Percentiles rank a stretch among this genome's conserved stretches.
Evolutionary conservation across 768 basidiomycete species (phyloP).

Genomic region (Candolleomyces aberdarensis): DNA sequence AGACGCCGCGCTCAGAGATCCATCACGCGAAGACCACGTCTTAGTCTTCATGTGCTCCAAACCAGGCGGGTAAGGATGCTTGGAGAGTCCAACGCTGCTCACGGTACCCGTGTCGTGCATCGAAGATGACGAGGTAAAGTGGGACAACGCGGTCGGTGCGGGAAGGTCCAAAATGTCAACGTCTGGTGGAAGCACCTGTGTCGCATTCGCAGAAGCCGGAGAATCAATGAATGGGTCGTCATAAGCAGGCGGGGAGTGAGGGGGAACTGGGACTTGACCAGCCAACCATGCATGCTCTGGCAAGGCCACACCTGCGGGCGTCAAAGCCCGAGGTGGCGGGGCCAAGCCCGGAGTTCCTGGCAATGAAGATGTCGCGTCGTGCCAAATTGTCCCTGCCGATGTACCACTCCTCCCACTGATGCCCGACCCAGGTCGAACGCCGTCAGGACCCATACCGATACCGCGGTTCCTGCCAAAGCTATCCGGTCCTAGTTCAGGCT

Average conservation of each 20-base stretch:
- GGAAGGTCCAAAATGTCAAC: constrained; percentile 34
- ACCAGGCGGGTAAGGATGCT: constrained; percentile 34
- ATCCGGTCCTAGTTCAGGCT: constrained; percentile 17
- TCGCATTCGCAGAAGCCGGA: not conserved
- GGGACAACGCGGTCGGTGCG: constrained; percentile 53
- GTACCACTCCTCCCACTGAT: constrained; percentile 51
- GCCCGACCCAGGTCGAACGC: constrained; percentile 53
- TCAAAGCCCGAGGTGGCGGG: constrained; percentile 45
- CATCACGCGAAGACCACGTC: constrained; percentile 30
- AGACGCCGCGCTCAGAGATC: constrained; percentile 7
- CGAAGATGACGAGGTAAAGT: constrained; percentile 42
- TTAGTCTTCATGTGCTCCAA: constrained; percentile 25
- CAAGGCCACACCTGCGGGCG: constrained; percentile 31
- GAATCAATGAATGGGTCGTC: constrained; percentile 15
- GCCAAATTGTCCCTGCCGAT: constrained; percentile 47
- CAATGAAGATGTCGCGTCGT: constrained; percentile 56
- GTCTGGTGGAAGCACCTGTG: constrained; percentile 3
- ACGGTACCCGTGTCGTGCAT: constrained; percentile 29
- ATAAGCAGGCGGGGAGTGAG: constrained; percentile 20
- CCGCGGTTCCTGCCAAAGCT: constrained; percentile 20
- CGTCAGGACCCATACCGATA: constrained; percentile 33
- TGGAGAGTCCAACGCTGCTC: constrained; percentile 27
- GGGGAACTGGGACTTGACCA: constrained; percentile 13
- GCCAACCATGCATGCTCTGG: constrained; percentile 22
- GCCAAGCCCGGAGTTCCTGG: constrained; percentile 39